phyloP scores from a whole-genome alignment of 116 monocot species.

The Iris pallida region DNA sequence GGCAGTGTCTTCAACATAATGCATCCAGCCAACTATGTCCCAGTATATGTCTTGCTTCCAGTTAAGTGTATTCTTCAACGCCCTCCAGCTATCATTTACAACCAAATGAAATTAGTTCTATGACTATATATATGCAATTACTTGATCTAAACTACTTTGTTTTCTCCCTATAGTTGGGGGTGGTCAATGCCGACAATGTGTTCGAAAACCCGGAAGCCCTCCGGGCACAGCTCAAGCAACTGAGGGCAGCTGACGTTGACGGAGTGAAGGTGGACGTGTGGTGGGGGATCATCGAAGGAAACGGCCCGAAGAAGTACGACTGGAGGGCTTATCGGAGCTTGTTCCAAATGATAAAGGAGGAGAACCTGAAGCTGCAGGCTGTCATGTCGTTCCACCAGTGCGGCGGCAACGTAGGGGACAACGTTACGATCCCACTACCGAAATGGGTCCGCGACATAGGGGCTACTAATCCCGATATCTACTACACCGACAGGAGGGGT shows the following conservation, averaged over 20 bases:
- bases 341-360: slow-evolving; percentile 26
- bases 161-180: slow-evolving; percentile 20
- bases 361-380: slow-evolving; percentile 35
- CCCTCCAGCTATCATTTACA: no score
- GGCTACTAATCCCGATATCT: slow-evolving; percentile 24
- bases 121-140: no score
- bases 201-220: slow-evolving; percentile 26
- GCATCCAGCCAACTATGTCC: no score
- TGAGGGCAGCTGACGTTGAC: slow-evolving; percentile 32
- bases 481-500: slow-evolving; percentile 30
- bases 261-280: slow-evolving; percentile 60
- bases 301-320: slow-evolving; percentile 26
- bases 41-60: no score
- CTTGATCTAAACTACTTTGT: no score
- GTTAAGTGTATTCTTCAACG: no score
- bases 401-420: slow-evolving; percentile 39
- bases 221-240: slow-evolving; percentile 21
- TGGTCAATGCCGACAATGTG: slow-evolving; percentile 19
- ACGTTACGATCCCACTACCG: slow-evolving; percentile 31
- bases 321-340: slow-evolving; percentile 41
- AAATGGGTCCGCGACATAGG: slow-evolving; percentile 31
- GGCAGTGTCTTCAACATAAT: no score
- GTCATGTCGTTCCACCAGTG: slow-evolving; percentile 54
- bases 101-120: no score
- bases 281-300: slow-evolving; percentile 46